Percentiles rank a stretch among this genome's conserved stretches.
These are phyloP conservation scores for Podospora pseudocomata DNA, from an alignment of 495 filamentous ascomycete species.

Conservation along the genomic window DNA sequence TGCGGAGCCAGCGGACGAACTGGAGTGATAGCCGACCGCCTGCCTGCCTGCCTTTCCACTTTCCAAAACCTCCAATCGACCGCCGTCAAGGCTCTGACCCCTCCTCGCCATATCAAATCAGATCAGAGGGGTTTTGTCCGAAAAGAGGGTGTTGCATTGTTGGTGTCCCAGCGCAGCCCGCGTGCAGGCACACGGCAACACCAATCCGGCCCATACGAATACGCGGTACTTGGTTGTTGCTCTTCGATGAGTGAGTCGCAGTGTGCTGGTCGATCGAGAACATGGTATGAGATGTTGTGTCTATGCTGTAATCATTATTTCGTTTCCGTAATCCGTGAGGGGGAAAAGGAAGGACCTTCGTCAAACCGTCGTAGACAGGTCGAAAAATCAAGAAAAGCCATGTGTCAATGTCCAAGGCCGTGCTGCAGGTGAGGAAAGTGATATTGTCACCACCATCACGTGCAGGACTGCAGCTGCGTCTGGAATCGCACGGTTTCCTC, in stretches of 20 bases:
- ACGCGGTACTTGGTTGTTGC: background rate
- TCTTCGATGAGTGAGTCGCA: too few relatives aligned
- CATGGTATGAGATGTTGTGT: background rate
- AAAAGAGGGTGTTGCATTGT: slow-evolving; percentile 12
- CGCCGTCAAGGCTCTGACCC: background rate
- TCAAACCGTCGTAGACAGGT: background rate
- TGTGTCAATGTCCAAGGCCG: background rate
- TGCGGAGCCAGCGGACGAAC: slow-evolving; percentile 1
- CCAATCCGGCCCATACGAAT: slow-evolving; percentile 5
- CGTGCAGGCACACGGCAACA: slow-evolving; percentile 6
- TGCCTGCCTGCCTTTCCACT: background rate
- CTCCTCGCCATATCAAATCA: slow-evolving; percentile 7
- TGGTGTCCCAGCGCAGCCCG: background rate
- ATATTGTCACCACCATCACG: slow-evolving; percentile 14
- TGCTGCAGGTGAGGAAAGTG: background rate
- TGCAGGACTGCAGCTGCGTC: slow-evolving; percentile 17
- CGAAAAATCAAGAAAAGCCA: background rate
- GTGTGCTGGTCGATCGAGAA: background rate
- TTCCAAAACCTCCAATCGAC: background rate
- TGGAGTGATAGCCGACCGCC: slow-evolving; percentile 3
- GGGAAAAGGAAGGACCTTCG: background rate
- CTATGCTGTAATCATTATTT: background rate
- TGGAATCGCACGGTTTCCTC: slow-evolving; percentile 11
- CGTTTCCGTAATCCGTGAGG: background rate
- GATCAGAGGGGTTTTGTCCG: slow-evolving; percentile 8